phyloP scores from a whole-genome alignment of 768 basidiomycete genomes.

The Trametes elegans region DNA sequence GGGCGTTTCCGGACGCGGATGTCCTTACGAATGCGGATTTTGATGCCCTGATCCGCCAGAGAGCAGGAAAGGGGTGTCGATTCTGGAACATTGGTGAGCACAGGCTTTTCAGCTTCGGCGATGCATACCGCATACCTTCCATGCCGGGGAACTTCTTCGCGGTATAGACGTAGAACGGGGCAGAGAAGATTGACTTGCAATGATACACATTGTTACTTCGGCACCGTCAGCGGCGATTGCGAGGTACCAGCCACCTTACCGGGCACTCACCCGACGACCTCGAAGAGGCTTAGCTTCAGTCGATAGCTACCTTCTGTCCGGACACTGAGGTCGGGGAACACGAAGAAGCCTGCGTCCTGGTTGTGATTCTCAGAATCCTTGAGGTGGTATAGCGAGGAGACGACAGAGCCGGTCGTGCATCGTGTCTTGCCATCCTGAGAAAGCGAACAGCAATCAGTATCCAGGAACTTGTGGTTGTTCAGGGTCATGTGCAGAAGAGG shows the following conservation, averaged over 20 bases:
- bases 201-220: constrained; percentile 80
- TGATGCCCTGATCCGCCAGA: constrained; percentile 94
- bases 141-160: constrained; percentile 97
- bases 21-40: constrained; percentile 91
- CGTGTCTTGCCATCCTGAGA: constrained; percentile 82
- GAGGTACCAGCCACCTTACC: background rate
- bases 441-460: background rate
- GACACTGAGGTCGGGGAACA: constrained; percentile 93
- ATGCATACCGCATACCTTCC: constrained; percentile 56
- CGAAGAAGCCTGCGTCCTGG: constrained; percentile 88
- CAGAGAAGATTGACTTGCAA: constrained; percentile 86
- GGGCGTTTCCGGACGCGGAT: constrained; percentile 80
- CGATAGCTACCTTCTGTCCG: constrained; percentile 90
- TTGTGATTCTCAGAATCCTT: constrained; percentile 60
- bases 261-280: constrained; percentile 80
- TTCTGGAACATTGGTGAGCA: constrained; percentile 46
- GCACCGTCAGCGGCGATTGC: background rate
- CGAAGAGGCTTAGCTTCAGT: constrained; percentile 72
- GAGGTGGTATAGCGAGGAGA: constrained; percentile 87
- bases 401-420: constrained; percentile 88
- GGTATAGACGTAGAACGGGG: constrained; percentile 91
- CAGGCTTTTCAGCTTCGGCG: background rate
- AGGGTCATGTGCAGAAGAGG: too few species aligned
- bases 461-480: too few species aligned
- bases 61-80: constrained; percentile 87